phyloP scores from a whole-genome alignment of 257 asterid genomes.

The Linaria vulgaris region DNA sequence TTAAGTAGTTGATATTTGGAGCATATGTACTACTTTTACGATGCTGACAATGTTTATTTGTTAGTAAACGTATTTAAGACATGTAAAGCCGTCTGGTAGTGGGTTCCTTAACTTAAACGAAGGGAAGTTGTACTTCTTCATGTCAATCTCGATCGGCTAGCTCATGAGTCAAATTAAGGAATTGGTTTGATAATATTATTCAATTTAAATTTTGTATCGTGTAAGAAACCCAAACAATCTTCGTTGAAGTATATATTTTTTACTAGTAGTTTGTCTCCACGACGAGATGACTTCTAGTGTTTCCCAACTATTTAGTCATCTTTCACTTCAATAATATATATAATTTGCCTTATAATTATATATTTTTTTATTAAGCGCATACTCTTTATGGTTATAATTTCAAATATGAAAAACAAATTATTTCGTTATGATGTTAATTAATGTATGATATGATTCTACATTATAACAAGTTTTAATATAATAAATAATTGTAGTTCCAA shows the following conservation, averaged over 20 bases:
- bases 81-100: slow-evolving; percentile 23
- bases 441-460: too few relatives aligned
- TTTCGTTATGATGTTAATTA: too few relatives aligned
- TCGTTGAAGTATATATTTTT: not conserved
- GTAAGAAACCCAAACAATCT: too few relatives aligned
- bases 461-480: too few relatives aligned
- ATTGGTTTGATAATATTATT: not conserved
- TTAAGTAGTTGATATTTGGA: slow-evolving; percentile 18
- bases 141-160: slow-evolving; percentile 30
- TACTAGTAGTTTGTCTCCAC: slow-evolving; percentile 16
- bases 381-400: too few relatives aligned
- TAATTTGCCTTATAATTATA: too few relatives aligned
- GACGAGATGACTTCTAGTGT: slow-evolving; percentile 17
- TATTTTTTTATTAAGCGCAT: too few relatives aligned
- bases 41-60: slow-evolving; percentile 41
- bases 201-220: not conserved
- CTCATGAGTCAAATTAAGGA: slow-evolving; percentile 27
- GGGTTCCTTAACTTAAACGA: slow-evolving; percentile 48
- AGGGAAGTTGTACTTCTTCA: slow-evolving; percentile 35
- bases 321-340: too few relatives aligned
- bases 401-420: too few relatives aligned
- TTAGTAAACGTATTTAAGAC: slow-evolving; percentile 27
- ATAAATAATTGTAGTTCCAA: too few relatives aligned
- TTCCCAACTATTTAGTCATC: too few relatives aligned
- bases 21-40: slow-evolving; percentile 17